Conservation (phyloP, 1,284 basidiomycete genomes). For the Trichosporon asahii region DNA sequence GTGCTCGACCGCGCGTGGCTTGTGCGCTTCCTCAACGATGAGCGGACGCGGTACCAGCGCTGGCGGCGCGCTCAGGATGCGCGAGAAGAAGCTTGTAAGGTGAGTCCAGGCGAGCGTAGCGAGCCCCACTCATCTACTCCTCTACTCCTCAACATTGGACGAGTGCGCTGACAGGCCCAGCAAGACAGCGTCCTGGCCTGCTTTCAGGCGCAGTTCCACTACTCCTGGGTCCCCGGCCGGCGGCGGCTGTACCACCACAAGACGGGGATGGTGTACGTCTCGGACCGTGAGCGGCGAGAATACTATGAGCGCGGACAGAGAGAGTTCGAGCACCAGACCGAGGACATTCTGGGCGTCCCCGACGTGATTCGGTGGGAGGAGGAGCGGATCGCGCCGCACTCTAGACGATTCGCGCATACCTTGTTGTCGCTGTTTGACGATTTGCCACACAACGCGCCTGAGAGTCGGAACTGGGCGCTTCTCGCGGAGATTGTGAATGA, state of each 20-base stretch:
- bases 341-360: neutral
- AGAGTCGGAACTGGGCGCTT: neutral
- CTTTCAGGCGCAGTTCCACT: neutral
- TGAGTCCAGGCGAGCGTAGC: neutral
- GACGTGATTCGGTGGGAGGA: neutral
- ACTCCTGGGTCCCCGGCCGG: neutral
- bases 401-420: neutral
- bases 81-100: neutral
- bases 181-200: neutral
- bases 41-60: neutral
- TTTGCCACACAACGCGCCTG: neutral
- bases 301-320: neutral
- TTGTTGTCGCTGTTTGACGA: neutral
- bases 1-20: conserved; percentile 4
- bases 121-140: too few relatives aligned
- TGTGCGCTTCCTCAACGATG: conserved; percentile 1
- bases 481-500: neutral
- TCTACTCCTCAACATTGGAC: neutral
- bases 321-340: neutral
- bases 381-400: neutral
- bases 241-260: conserved; percentile 7
- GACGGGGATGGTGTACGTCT: conserved; percentile 1
- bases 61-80: neutral
- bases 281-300: neutral
- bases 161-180: neutral